phyloP scores from a whole-genome alignment of 768 basidiomycete species.

The Trichaptum fuscoviolaceum region DNA sequence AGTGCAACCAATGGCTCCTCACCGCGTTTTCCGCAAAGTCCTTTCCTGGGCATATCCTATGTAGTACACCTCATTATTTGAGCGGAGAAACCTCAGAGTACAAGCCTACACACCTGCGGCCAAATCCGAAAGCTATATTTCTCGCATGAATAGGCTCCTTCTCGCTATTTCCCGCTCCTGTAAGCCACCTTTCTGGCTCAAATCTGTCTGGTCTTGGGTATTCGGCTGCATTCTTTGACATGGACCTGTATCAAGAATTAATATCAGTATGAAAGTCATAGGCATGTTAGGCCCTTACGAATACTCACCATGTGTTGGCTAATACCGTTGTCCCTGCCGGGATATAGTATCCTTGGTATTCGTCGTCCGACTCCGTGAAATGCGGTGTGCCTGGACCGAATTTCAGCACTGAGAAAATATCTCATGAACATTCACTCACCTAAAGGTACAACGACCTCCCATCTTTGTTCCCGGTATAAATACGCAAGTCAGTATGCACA shows the following conservation, averaged over 20 bases:
- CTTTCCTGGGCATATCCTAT: constrained; percentile 4
- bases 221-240: neutral
- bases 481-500: too few relatives aligned
- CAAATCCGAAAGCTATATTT: constrained; percentile 1
- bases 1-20: neutral
- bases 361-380: constrained; percentile 24
- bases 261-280: neutral
- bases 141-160: neutral
- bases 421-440: neutral
- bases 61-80: neutral
- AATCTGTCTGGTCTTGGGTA: neutral
- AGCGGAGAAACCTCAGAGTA: neutral
- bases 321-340: constrained; percentile 24
- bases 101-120: neutral
- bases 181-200: constrained; percentile 1
- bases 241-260: neutral
- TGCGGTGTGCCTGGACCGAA: constrained; percentile 17
- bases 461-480: neutral
- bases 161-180: neutral
- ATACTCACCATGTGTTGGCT: constrained; percentile 20
- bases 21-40: constrained; percentile 1
- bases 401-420: neutral
- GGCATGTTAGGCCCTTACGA: neutral
- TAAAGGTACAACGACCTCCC: neutral
- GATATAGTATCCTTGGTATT: constrained; percentile 25